These are phyloP conservation scores for Nannochloropsis gaditana DNA, from an alignment of 108 stramenopile genomes.

Conservation along the genomic window DNA sequence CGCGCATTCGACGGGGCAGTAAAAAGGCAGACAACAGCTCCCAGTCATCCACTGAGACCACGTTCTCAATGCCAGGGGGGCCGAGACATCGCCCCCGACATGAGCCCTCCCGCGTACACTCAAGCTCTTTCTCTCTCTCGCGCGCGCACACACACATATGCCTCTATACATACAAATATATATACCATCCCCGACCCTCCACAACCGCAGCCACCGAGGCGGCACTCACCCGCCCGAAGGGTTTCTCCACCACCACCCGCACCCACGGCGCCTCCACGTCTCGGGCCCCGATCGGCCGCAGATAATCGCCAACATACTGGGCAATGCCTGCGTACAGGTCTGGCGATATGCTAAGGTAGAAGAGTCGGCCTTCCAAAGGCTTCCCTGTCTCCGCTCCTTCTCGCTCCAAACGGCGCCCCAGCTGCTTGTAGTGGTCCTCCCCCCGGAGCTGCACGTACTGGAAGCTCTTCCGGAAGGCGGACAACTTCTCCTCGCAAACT, in stretches of 20 bases:
- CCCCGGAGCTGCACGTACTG: not conserved
- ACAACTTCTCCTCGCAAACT: not conserved
- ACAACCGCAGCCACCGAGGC: not conserved
- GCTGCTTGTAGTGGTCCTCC: conserved; percentile 7
- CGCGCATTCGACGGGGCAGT: too few relatives aligned
- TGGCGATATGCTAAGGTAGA: conserved; percentile 3
- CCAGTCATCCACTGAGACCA: too few relatives aligned
- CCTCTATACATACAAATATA: too few relatives aligned
- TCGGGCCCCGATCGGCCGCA: not conserved
- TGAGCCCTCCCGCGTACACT: too few relatives aligned
- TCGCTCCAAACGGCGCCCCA: not conserved
- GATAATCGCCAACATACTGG: not conserved
- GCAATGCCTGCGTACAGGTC: not conserved
- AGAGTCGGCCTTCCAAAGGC: not conserved
- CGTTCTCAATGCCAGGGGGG: too few relatives aligned
- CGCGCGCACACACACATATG: too few relatives aligned
- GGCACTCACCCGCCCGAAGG: conserved; percentile 68
- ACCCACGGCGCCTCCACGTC: not conserved
- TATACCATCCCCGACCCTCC: not conserved
- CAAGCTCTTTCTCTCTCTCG: too few relatives aligned
- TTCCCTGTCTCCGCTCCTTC: not conserved
- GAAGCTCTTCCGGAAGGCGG: not conserved
- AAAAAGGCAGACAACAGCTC: too few relatives aligned
- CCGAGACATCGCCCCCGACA: too few relatives aligned
- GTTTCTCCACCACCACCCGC: conserved; percentile 86